Percentiles rank a stretch among this genome's conserved stretches.
These are phyloP conservation scores for Penicillium sp. DNA, from an alignment of 2,329 filamentous ascomycete genomes.

Conservation along the genomic window DNA sequence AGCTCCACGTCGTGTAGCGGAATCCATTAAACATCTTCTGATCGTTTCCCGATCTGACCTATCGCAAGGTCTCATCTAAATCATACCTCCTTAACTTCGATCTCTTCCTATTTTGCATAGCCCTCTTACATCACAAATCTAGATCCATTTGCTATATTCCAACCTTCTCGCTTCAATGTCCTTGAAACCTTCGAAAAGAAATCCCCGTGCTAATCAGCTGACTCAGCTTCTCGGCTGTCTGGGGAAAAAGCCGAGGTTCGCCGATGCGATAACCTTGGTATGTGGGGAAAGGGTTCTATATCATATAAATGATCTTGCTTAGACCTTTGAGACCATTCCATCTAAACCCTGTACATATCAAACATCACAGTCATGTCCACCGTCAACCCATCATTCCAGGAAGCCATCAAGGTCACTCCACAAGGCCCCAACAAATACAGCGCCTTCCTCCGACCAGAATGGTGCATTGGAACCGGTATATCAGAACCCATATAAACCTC, in stretches of 20 bases:
- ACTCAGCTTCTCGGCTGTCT: slow-evolving; percentile 1
- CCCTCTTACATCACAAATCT: not conserved
- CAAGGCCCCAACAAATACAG: slow-evolving; percentile 56
- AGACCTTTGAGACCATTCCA: not conserved
- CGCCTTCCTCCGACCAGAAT: slow-evolving; percentile 55
- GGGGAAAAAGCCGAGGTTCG: slow-evolving; percentile 9
- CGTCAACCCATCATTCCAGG: slow-evolving; percentile 34
- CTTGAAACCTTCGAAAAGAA: not conserved
- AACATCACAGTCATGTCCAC: slow-evolving; percentile 10
- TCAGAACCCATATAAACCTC: slow-evolving; percentile 12
- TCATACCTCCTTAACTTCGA: not conserved
- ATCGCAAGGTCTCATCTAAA: not conserved
- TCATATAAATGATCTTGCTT: not conserved
- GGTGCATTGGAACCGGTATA: slow-evolving; percentile 63
- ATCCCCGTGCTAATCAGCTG: too few species aligned
- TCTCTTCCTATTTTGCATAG: not conserved
- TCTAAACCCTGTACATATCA: not conserved
- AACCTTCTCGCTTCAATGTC: not conserved
- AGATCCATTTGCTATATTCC: not conserved
- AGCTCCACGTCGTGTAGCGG: not conserved
- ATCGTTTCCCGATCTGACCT: not conserved
- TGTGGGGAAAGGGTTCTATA: not conserved
- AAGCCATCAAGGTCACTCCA: slow-evolving; percentile 39
- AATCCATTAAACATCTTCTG: not conserved
- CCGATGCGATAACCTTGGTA: not conserved